Base-by-base conservation (phyloP, 2,329 filamentous ascomycete species). In the Claviceps africana region DNA sequence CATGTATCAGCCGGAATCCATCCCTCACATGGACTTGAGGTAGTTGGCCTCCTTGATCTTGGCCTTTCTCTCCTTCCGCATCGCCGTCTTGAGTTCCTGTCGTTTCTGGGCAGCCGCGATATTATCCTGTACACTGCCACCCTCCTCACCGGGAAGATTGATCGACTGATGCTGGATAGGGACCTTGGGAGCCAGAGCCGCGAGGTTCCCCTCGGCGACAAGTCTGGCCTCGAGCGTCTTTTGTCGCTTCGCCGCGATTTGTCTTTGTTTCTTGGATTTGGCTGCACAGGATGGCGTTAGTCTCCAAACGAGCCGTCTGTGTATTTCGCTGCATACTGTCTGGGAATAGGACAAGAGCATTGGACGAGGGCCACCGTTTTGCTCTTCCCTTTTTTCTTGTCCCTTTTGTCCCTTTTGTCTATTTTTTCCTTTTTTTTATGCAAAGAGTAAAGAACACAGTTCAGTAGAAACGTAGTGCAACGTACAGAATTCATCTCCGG, bases 1-100 rank as follows among this genome's bases (percentile, higher is more conserved):
- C 11, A 43, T 6, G n/a, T n/a, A 17, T 4, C 11, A 17, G 3
- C 15, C 11, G 11, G 31, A 6, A 4, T 2, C 22, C 31, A 2
- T 37, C 11, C 11, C 19, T 53, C 74, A 81, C 85, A 90, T 88
- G 44, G 81, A 79, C 77, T 85, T 86, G 69, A 93, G 78, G 76
- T 89, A 93, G 71, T 93, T 93, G 64, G 70, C 71, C 74, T 93
- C 87, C 79, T 90, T 91, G 64, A 93, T 93, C 69, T 76, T 79
- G 54, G 78, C 79, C 69, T 83, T 80, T 64, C 86, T 75, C 72
- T 88, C 85, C 65, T 78, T 78, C 62, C 86, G 78, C 85, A 89
- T 82, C 35, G 81, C 82, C 69, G 75, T 78, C 58, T 75, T 84
- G 61, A 90, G 71, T 60, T 82, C 79, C 56, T 76, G 73, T 63